Base-by-base conservation (phyloP, 106 monocot species). In the Allium cepa region DNA sequence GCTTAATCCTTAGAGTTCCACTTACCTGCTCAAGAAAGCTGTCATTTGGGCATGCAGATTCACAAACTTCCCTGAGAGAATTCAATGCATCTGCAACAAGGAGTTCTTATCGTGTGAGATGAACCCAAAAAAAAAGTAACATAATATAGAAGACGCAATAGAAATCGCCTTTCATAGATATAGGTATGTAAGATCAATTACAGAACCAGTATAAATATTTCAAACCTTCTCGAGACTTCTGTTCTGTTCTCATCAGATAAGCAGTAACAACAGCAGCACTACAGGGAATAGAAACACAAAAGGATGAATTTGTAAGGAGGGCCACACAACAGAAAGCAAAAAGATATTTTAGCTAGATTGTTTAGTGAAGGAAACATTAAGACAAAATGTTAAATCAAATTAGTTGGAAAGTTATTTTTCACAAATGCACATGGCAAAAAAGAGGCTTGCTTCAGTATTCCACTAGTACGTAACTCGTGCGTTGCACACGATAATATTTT, bases 161-260 rank as follows among this genome's bases (percentile, higher is more conserved):
- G 5, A 36, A 36, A 36, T 5, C 5, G 36, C 5, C 36, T 36
- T 36, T 36, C 36, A 36, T 36, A 36, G 5, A 1, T 36, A 36
- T 4, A 3, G 5, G 9, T 51, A 63, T 59, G 58, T 18, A 49
- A 49, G 49, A 52, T 48, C n/a, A 58, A 45, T 22, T 51, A 59
- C 53, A 59, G 51, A 17, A 69, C 57, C 22, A 58, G 74, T n/a
- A 57, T 60, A n/a, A 36, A 63, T 57, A n/a, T n/a, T n/a, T 69
- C 82, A 66, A 72, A 94, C 99, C 93, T 92, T 99, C 99, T 56
- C 69, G 69, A 48, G 93, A 90, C 81, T 71, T 99, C 59, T 85
- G 73, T 83, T 99, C 99, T 77, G 87, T 77, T 87, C 78, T 90
- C 99, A 99, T 99, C 66, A 99, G 76, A 81, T 93, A 99, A 46